Evolutionary conservation across 2,329 filamentous ascomycete species (phyloP).

Genomic region (Stemphylium vesicarium): DNA sequence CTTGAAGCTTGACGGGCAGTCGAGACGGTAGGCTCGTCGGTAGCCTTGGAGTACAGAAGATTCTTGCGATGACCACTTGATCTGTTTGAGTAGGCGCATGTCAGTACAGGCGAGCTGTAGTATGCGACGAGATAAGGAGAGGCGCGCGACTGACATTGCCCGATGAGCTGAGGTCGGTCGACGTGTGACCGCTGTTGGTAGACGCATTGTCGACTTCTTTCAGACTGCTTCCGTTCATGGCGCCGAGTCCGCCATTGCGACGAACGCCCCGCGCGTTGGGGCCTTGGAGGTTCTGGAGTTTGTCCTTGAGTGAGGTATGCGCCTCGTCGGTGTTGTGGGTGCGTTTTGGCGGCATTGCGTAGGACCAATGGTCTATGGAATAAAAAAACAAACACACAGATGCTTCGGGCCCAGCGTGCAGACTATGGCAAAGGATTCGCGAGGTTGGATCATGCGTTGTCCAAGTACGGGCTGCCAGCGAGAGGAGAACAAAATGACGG

Average conservation of each 20-base stretch:
- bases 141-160: slow-evolving; percentile 38
- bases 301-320: slow-evolving; percentile 49
- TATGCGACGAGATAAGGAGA: slow-evolving; percentile 7
- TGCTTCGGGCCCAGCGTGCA: slow-evolving; percentile 1
- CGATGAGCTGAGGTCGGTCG: slow-evolving; percentile 38
- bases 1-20: slow-evolving; percentile 72
- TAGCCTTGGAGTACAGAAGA: slow-evolving; percentile 74
- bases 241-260: slow-evolving; percentile 36
- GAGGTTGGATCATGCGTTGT: slow-evolving; percentile 10
- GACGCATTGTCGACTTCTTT: slow-evolving; percentile 50
- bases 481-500: slow-evolving; percentile 20
- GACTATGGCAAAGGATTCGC: neutral
- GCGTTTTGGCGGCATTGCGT: slow-evolving; percentile 49
- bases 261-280: slow-evolving; percentile 47
- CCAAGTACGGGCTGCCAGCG: slow-evolving; percentile 10
- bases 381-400: neutral
- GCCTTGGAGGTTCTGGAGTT: slow-evolving; percentile 50
- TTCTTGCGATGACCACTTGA: slow-evolving; percentile 72
- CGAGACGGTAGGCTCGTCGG: slow-evolving; percentile 74
- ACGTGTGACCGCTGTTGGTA: slow-evolving; percentile 43
- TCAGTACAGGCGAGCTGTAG: slow-evolving; percentile 16
- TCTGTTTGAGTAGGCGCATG: slow-evolving; percentile 43
- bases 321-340: slow-evolving; percentile 46
- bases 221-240: slow-evolving; percentile 43
- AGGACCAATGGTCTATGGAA: slow-evolving; percentile 4